Base-by-base conservation (phyloP, 371 early-diverging fungal species). In the Catenaria anguillulae region DNA sequence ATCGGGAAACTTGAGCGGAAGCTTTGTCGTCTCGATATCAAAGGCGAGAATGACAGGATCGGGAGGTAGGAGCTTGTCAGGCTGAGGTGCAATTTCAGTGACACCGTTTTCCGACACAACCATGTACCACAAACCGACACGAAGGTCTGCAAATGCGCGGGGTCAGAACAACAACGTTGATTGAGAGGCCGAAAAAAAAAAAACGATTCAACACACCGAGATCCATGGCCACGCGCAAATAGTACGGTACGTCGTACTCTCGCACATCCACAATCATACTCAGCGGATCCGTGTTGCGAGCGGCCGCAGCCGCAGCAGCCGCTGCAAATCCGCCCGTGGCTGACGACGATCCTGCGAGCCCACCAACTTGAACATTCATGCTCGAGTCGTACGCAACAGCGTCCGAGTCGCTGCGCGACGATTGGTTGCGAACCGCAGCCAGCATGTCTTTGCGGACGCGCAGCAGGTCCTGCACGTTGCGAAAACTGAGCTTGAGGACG, bases 11-110 rank as follows among this genome's bases (percentile, higher is more conserved):
- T 97, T 98, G 36, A 99, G 81, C 19, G 99, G 99, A 55, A 89
- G 73, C 72, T 99, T 99, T 12, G 97, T 95, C 0, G 99, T 98
- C 75, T 99, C 99, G 60, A 99, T 99, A 80, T 99, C 99, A 71
- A 91, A 99, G 0, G 99, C 98, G 48, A 99, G 70, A 8, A 98
- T 85, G 1, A 93, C 89, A 0, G 94, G 95, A 52, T 98, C 97
- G 0, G 96, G 88, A 78, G 92, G 93, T 71, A 90, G 85, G n/a
- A 97, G 88, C 19, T 89, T 77, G 63, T 97, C 96, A 26, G 79
- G 72, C 35, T 85, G 80, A n/a, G 72, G 76, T 19, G 73, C 78
- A 34, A 96, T 68, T 0, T 67, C 73, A 19, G 92, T 77, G 50
- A 68, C 75, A 61, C 68, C 84, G 37, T 24, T 60, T 45, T 35